Conservation (phyloP, 805 yeast genomes). For the Kuraishia molischiana region DNA sequence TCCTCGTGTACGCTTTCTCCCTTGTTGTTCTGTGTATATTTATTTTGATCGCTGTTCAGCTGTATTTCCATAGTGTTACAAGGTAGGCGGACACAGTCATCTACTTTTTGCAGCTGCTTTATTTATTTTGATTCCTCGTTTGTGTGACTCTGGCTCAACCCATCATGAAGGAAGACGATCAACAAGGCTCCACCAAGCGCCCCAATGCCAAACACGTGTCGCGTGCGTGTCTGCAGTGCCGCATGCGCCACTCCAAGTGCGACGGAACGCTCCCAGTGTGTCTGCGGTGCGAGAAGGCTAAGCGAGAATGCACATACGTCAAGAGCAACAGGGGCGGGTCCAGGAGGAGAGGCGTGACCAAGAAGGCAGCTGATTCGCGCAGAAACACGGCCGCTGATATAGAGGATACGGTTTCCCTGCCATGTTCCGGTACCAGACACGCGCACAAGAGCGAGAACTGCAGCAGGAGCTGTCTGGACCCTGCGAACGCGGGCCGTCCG, state of each 20-base stretch:
- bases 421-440: conserved; percentile 18
- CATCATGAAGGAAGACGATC: too few species aligned
- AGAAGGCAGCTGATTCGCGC: conserved; percentile 4
- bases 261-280: conserved; percentile 38
- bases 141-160: too few species aligned
- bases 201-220: conserved; percentile 26
- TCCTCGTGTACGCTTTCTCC: too few species aligned
- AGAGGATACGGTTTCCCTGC: conserved; percentile 7
- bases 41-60: too few species aligned
- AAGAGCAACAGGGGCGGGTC: conserved; percentile 46
- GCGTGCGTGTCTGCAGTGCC: conserved; percentile 41
- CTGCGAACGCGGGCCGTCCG: conserved; percentile 14
- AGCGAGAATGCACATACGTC: conserved; percentile 34
- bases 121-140: too few species aligned
- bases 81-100: too few species aligned
- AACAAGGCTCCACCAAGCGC: too few species aligned
- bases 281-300: conserved; percentile 25
- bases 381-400: not conserved
- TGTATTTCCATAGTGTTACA: too few species aligned
- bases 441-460: conserved; percentile 12
- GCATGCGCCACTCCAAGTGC: conserved; percentile 40
- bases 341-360: conserved; percentile 36
- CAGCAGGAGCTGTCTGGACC: conserved; percentile 15
- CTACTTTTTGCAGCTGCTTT: too few species aligned
- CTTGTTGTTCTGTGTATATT: too few species aligned